A percentile compares a stretch with the other conserved stretches of the same genome.
Evolutionary conservation across 345 rosid species (phyloP).

Genomic region (Luvunga scandens): DNA sequence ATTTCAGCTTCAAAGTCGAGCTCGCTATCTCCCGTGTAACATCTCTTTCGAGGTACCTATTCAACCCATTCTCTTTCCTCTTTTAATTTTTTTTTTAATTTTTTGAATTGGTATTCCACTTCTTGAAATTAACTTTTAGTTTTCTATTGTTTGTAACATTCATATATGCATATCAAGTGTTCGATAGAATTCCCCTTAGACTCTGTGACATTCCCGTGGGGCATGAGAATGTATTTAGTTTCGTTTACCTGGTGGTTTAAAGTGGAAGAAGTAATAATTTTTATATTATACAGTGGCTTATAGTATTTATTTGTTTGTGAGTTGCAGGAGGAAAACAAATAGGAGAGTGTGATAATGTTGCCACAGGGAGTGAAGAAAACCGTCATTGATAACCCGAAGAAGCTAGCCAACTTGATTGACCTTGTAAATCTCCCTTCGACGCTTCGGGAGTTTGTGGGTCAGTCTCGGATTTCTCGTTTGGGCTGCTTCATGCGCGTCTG

Average conservation of each 20-base stretch:
- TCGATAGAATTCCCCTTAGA: conserved; percentile 30
- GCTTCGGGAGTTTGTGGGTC: conserved; percentile 82
- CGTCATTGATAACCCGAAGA: conserved; percentile 71
- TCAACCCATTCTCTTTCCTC: no score
- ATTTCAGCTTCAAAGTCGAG: no score
- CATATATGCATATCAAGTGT: conserved; percentile 9
- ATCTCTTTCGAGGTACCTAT: no score
- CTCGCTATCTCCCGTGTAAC: no score
- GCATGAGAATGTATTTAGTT: no score
- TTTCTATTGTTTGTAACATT: no score
- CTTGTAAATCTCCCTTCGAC: conserved; percentile 86
- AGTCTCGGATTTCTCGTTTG: conserved; percentile 82
- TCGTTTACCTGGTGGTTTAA: not conserved
- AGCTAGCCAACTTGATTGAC: conserved; percentile 78
- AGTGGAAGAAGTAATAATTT: not conserved
- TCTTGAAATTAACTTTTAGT: no score
- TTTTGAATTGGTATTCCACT: no score
- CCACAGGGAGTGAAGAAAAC: conserved; percentile 71
- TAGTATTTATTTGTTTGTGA: not conserved
- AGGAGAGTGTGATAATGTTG: conserved; percentile 46
- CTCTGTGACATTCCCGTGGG: not conserved
- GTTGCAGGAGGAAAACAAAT: conserved; percentile 5
- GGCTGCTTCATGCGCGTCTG: conserved; percentile 88
- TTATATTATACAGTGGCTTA: not conserved
- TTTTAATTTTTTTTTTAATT: no score